Evolutionary conservation across 768 basidiomycete genomes (phyloP).

Genomic region (Tylopilus rubrobrunneus): DNA sequence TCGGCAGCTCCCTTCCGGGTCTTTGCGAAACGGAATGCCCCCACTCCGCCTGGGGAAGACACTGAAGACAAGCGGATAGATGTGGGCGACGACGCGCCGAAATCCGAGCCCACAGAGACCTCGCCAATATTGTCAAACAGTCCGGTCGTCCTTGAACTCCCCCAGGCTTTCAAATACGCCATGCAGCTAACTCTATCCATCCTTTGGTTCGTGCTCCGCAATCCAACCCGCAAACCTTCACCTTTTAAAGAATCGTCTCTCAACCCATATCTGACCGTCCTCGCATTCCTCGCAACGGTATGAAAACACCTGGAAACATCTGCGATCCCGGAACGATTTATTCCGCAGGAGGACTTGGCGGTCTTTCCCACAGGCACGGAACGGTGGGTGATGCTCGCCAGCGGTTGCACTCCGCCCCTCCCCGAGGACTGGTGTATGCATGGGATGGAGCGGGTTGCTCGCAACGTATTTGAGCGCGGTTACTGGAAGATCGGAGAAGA

Average conservation of each 20-base stretch:
- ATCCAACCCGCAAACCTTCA: slow-evolving; percentile 57
- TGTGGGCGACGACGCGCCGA: slow-evolving; percentile 49
- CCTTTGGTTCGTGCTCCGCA: slow-evolving; percentile 66
- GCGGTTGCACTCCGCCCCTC: slow-evolving; percentile 64
- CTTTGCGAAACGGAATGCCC: slow-evolving; percentile 45
- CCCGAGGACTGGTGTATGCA: slow-evolving; percentile 95
- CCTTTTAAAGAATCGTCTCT: slow-evolving; percentile 52
- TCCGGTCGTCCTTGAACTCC: slow-evolving; percentile 41
- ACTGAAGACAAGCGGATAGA: slow-evolving; percentile 59
- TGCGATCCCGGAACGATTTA: slow-evolving; percentile 61
- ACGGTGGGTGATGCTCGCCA: slow-evolving; percentile 65
- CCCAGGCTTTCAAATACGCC: slow-evolving; percentile 68
- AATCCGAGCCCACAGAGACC: slow-evolving; percentile 20
- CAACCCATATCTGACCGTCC: slow-evolving; percentile 83
- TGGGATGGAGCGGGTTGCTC: slow-evolving; percentile 95
- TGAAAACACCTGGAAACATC: slow-evolving; percentile 61
- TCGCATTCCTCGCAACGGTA: slow-evolving; percentile 80
- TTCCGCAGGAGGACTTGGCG: slow-evolving; percentile 83
- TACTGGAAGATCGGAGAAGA: slow-evolving; percentile 87
- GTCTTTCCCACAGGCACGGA: slow-evolving; percentile 44
- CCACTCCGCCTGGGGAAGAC: slow-evolving; percentile 30
- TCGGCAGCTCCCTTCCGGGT: slow-evolving; percentile 41
- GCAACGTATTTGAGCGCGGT: slow-evolving; percentile 86
- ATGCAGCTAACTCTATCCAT: slow-evolving; percentile 76
- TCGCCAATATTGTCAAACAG: slow-evolving; percentile 31